Evolutionary conservation across 495 filamentous ascomycete species (phyloP), one percentile per base, ranked within the genome.

Genomic region (Schizothecium vesticola): DNA sequence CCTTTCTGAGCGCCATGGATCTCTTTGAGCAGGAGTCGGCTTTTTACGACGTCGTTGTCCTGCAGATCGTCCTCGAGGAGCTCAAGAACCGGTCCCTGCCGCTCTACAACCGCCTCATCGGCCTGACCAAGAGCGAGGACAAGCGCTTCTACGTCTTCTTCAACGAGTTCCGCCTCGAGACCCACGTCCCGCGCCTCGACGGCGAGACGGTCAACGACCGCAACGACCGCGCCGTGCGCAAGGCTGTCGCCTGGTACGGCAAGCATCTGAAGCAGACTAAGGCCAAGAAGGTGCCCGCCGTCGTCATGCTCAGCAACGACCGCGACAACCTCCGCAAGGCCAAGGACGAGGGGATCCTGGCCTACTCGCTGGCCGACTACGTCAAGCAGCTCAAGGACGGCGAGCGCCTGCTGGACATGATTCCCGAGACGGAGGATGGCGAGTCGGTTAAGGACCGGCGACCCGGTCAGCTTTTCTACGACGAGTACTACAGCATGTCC

Each of bases 81-180:
- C 86, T 99, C 61, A 89, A 91, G 71, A 97, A 97, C 76, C 88
- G 94, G 61, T 98, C 95, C 11, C 77, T 98, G 64, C 95, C 95
- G 24, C 84, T 99, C 62, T 99, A 98, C 82, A 97, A 97, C 74
- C 93, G 95, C 55, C 83, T 98, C 21, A 87, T 97, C 63, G 86
- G 88, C 22, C 81, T 99, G 72, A 96, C 93, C 29, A 96, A 91
- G 76, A 97, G 93, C 72, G 92, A 96, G 73, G 93, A 96, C 43
- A 98, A 98, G 80, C 88, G 94, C 16, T 98, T 96, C 75, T 98
- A 97, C 77, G 91, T 99, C 59, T 99, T 99, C 80, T 98, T 98
- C 85, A 99, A 99, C 78, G 95, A 99, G 67, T 99, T 99, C 75
- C 88, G 95, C 56, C 82, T 91, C 56, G 95, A 99, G 79, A 99